These are phyloP conservation scores for Bimuria novae-zelandiae DNA, from an alignment of 2,329 filamentous ascomycete species.

Conservation along the genomic window DNA sequence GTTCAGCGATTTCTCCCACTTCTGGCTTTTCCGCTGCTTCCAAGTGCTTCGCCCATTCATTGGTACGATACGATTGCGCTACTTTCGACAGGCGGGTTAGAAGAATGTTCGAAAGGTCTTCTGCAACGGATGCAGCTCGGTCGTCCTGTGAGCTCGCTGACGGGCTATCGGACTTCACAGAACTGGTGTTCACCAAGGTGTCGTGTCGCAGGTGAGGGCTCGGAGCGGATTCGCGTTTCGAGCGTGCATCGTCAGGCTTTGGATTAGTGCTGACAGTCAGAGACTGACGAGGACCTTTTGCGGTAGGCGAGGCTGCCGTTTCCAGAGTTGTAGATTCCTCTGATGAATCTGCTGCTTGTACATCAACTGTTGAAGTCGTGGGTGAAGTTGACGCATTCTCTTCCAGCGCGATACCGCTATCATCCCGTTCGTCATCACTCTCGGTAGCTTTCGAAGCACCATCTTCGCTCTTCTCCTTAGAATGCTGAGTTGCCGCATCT, in stretches of 20 bases:
- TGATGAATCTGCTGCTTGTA: not conserved
- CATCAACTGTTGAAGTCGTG: not conserved
- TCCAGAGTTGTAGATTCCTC: not conserved
- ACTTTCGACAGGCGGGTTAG: slow-evolving; percentile 75
- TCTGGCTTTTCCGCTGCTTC: slow-evolving; percentile 75
- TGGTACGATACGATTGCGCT: slow-evolving; percentile 82
- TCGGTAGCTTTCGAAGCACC: not conserved
- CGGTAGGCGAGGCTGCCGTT: not conserved
- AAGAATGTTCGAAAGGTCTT: slow-evolving; percentile 59
- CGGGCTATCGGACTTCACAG: slow-evolving; percentile 43
- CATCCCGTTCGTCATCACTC: not conserved
- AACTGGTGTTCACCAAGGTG: slow-evolving; percentile 42
- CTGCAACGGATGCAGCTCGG: slow-evolving; percentile 47
- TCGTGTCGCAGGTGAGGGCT: slow-evolving; percentile 27
- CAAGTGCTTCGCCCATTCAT: slow-evolving; percentile 95
- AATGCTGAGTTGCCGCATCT: not conserved
- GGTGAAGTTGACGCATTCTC: not conserved
- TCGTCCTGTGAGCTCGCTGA: slow-evolving; percentile 34
- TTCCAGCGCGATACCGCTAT: not conserved
- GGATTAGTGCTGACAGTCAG: slow-evolving; percentile 40
- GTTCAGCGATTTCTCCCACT: slow-evolving; percentile 62
- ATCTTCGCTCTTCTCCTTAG: not conserved
- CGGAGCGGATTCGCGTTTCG: slow-evolving; percentile 13
- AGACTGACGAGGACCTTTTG: slow-evolving; percentile 19
- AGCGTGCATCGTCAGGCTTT: slow-evolving; percentile 21